These are phyloP conservation scores for Tylopilus plumbeoviolaceoides DNA, from an alignment of 768 basidiomycete genomes.

Conservation along the genomic window DNA sequence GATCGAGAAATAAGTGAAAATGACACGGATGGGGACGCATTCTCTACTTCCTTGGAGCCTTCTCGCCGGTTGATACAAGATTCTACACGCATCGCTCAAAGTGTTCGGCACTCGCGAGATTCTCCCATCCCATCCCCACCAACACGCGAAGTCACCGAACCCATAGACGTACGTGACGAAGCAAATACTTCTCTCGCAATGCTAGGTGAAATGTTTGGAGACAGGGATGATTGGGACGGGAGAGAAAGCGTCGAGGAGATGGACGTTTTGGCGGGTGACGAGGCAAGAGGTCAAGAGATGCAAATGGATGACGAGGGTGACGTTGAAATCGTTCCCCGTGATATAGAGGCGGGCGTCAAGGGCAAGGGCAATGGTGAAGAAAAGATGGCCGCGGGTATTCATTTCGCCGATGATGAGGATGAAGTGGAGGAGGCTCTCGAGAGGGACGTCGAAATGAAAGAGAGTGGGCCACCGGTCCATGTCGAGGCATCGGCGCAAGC, in stretches of 20 bases:
- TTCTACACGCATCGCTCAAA: neutral
- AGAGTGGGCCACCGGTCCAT: neutral
- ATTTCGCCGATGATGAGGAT: neutral
- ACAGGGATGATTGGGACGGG: slow-evolving; percentile 55
- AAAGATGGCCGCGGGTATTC: neutral
- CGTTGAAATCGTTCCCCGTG: slow-evolving; percentile 16
- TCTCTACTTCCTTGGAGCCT: neutral
- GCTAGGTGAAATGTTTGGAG: slow-evolving; percentile 51
- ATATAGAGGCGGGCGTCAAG: neutral
- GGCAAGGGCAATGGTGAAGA: slow-evolving; percentile 9
- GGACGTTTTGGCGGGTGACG: slow-evolving; percentile 33
- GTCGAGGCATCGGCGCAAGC: neutral
- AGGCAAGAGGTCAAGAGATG: neutral
- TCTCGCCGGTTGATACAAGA: neutral
- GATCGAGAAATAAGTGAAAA: neutral
- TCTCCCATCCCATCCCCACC: neutral
- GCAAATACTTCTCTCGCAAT: slow-evolving; percentile 28
- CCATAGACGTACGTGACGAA: slow-evolving; percentile 13
- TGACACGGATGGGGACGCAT: neutral
- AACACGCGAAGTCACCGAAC: neutral
- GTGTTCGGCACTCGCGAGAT: neutral
- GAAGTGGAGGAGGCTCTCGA: neutral
- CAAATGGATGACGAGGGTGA: slow-evolving; percentile 5
- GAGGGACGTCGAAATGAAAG: slow-evolving; percentile 12
- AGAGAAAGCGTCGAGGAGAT: slow-evolving; percentile 56